These are phyloP conservation scores for Gremmenia infestans DNA, from an alignment of 2,329 filamentous ascomycete genomes.

Conservation along the genomic window DNA sequence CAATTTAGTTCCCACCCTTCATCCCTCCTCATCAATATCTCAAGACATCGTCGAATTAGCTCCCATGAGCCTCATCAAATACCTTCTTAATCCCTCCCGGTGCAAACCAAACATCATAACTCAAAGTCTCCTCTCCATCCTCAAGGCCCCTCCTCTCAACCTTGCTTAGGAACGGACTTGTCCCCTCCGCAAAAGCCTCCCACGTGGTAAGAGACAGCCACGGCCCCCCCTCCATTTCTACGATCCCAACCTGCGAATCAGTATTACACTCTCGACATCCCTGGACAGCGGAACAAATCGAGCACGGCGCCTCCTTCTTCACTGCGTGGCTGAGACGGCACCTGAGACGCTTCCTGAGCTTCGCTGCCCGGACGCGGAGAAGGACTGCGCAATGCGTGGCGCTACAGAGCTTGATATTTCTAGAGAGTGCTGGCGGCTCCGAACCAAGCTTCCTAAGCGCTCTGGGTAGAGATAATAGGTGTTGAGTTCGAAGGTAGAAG, in stretches of 20 bases:
- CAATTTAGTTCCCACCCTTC: no score
- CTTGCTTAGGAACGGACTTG: not conserved
- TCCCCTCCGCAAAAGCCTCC: not conserved
- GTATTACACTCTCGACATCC: not conserved
- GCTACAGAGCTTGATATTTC: not conserved
- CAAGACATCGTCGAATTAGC: no score
- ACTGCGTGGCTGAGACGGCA: not conserved
- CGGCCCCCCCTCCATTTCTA: not conserved
- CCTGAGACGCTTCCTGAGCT: not conserved
- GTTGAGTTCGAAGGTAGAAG: not conserved
- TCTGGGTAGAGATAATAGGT: not conserved
- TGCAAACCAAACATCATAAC: not conserved
- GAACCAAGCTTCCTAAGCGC: not conserved
- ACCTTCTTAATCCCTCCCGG: no score
- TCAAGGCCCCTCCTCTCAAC: not conserved
- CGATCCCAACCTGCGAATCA: not conserved
- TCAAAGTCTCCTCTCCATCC: not conserved
- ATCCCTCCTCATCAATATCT: no score
- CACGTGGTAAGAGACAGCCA: not conserved
- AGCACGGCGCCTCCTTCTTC: not conserved
- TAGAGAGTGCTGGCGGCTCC: not conserved
- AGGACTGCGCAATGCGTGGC: not conserved
- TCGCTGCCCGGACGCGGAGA: not conserved
- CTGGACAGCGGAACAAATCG: not conserved
- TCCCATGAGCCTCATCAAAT: no score